Evolutionary conservation across 805 yeast genomes (phyloP).

Genomic region (Komagataella kurtzmanii): DNA sequence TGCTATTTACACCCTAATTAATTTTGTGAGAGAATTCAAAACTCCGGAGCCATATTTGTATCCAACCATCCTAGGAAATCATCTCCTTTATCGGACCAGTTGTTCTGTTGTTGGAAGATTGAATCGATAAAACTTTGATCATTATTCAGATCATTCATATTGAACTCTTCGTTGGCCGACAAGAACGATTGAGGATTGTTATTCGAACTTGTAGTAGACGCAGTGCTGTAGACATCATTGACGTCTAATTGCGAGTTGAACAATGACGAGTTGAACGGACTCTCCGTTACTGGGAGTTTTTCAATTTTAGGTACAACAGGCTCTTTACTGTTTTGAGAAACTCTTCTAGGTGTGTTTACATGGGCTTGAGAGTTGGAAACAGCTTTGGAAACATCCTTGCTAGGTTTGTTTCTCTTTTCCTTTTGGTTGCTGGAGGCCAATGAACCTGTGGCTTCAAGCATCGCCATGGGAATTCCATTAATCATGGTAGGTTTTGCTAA

Average conservation of each 20-base stretch:
- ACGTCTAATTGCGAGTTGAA: not conserved
- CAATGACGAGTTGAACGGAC: not conserved
- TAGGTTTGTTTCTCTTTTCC: not conserved
- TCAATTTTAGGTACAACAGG: not conserved
- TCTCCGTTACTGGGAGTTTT: not conserved
- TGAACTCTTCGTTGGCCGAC: not conserved
- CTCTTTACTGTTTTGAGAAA: not conserved
- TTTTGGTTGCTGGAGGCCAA: conserved; percentile 12
- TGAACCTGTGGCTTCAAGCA: conserved; percentile 76
- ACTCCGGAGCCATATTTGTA: conserved; percentile 57
- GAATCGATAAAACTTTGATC: conserved; percentile 25
- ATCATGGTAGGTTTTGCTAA: conserved; percentile 29
- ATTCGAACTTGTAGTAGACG: not conserved
- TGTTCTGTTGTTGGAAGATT: conserved; percentile 68
- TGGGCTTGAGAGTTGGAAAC: conserved; percentile 6
- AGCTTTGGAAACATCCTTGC: conserved; percentile 2
- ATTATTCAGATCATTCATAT: not conserved
- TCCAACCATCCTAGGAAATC: conserved; percentile 94
- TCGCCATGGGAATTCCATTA: conserved; percentile 24
- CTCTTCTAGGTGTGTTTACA: conserved; percentile 1
- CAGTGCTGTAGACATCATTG: not conserved
- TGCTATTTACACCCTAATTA: not conserved
- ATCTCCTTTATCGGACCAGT: conserved; percentile 77
- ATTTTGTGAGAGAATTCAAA: conserved; percentile 14
- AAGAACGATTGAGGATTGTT: not conserved